Conservation (phyloP, 768 basidiomycete species). For the Tremella mesenterica region DNA sequence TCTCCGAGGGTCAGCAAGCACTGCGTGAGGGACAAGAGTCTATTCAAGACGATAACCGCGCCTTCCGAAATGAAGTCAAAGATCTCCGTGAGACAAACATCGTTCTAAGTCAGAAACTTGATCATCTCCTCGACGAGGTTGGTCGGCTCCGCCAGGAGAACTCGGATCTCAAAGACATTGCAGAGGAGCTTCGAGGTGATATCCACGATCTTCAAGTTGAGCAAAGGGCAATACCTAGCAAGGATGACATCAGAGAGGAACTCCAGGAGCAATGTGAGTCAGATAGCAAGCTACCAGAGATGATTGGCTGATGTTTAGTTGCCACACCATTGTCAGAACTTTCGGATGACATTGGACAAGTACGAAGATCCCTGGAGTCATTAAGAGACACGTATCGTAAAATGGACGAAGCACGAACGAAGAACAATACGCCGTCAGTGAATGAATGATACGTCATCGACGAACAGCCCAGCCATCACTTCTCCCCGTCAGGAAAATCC, state of each 20-base stretch:
- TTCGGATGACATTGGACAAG: too few species aligned
- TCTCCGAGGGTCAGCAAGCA: too few species aligned
- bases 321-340: background rate
- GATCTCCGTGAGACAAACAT: background rate
- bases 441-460: too few species aligned
- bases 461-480: too few species aligned
- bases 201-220: background rate
- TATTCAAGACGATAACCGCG: background rate
- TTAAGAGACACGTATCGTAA: background rate
- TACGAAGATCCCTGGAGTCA: background rate
- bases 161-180: background rate
- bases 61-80: background rate
- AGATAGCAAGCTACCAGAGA: background rate
- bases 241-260: background rate
- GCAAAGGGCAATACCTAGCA: background rate
- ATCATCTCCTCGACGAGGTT: too few species aligned
- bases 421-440: background rate
- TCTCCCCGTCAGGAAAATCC: too few species aligned
- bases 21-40: too few species aligned
- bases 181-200: background rate
- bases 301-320: background rate
- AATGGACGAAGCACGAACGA: background rate
- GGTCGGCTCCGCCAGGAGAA: background rate
- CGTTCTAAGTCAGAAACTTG: background rate
- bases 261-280: background rate